phyloP scores from a whole-genome alignment of 306 rosid species.

The Dryas alaskensis region DNA sequence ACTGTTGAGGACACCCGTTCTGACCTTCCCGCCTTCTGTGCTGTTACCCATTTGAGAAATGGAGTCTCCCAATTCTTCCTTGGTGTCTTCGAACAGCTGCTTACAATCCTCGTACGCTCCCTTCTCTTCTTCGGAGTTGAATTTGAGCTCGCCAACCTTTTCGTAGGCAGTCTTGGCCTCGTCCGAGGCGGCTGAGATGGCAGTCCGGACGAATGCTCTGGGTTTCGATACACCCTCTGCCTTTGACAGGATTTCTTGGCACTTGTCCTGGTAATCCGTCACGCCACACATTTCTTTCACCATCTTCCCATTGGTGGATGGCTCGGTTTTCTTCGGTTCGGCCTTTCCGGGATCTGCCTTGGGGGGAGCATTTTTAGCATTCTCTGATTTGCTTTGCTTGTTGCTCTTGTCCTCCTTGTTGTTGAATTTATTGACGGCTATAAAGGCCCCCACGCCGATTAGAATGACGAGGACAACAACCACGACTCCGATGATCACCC shows the following conservation, averaged over 20 bases:
- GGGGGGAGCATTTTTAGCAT: not conserved
- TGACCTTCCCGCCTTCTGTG: not conserved
- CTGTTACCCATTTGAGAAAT: constrained; percentile 5
- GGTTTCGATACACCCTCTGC: constrained; percentile 39
- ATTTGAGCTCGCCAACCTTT: constrained; percentile 24
- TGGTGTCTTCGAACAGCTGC: constrained; percentile 43
- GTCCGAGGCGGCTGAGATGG: constrained; percentile 32
- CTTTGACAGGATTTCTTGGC: constrained; percentile 42
- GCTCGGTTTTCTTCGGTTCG: not conserved
- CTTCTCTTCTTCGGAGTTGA: constrained; percentile 38
- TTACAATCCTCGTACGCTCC: constrained; percentile 74
- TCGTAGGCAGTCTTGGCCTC: constrained; percentile 48
- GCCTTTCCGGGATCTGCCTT: not conserved
- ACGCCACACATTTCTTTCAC: constrained; percentile 44
- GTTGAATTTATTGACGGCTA: constrained; percentile 1
- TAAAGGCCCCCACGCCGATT: constrained; percentile 36
- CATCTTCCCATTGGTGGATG: constrained; percentile 16
- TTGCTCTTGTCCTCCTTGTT: not conserved
- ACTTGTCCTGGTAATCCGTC: constrained; percentile 51
- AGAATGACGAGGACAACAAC: constrained; percentile 36
- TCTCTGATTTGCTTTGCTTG: not conserved
- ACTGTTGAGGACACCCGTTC: constrained; percentile 50
- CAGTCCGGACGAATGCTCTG: constrained; percentile 50
- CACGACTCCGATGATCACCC: constrained; percentile 42
- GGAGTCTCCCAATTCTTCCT: constrained; percentile 46